Conservation (phyloP, 176 grass and related monocot species). For the Carex kokanica region DNA sequence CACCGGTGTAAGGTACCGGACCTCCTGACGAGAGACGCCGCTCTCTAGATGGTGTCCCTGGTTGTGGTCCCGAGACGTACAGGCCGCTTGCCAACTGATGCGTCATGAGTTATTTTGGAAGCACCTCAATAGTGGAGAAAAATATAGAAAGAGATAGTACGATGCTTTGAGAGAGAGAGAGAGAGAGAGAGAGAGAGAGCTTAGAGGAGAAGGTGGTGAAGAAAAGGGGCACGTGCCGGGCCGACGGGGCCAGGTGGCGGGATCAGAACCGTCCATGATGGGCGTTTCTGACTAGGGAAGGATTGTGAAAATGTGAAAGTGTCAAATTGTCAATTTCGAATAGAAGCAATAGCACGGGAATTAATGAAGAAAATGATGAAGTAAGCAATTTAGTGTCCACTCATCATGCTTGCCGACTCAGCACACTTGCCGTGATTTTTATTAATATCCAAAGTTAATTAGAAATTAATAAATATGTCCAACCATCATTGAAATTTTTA, state of each 20-base stretch:
- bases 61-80: constrained; percentile 83
- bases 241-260: not conserved
- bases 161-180: constrained; percentile 19
- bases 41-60: constrained; percentile 51
- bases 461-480: no score
- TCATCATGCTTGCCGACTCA: not conserved
- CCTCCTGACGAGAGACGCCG: constrained; percentile 36
- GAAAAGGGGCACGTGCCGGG: constrained; percentile 6
- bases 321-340: constrained; percentile 2
- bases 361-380: not conserved
- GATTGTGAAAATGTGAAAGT: constrained; percentile 2
- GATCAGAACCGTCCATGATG: constrained; percentile 8
- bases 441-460: no score
- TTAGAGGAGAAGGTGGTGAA: constrained; percentile 13
- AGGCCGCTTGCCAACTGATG: constrained; percentile 75
- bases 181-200: not conserved
- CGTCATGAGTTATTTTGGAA: constrained; percentile 22
- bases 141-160: not conserved
- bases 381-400: not conserved
- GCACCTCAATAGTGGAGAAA: not conserved
- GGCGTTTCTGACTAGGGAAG: not conserved
- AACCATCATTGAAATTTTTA: no score
- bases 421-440: no score
- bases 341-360: not conserved
- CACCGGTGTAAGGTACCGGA: constrained; percentile 74